Percentiles rank a stretch among this genome's conserved stretches.
Conservation (phyloP, 768 basidiomycete genomes). For the Mycena polygramma region DNA sequence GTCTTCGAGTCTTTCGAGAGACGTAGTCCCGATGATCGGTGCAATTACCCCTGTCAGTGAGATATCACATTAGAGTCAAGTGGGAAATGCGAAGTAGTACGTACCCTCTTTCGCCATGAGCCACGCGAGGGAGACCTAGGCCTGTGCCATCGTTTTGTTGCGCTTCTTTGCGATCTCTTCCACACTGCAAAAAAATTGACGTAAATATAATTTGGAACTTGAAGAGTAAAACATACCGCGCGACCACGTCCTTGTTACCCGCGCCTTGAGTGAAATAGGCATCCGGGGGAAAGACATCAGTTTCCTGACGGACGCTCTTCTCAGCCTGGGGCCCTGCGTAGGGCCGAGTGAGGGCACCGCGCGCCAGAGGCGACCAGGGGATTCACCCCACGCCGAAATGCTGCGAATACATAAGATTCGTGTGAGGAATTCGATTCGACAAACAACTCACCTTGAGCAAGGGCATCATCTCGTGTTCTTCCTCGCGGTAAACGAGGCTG, state of each 20-base stretch:
- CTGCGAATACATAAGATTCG: constrained; percentile 29
- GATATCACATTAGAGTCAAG: not conserved
- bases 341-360: not conserved
- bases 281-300: not conserved
- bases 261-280: constrained; percentile 4
- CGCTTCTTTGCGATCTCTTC: constrained; percentile 54
- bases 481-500: constrained; percentile 68
- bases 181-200: constrained; percentile 39
- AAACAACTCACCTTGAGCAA: constrained; percentile 41
- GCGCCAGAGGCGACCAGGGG: constrained; percentile 8
- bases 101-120: constrained; percentile 26
- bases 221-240: constrained; percentile 6
- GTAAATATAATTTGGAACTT: constrained; percentile 13
- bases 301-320: not conserved
- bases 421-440: not conserved
- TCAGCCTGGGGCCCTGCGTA: not conserved
- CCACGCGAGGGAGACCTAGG: constrained; percentile 59
- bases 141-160: constrained; percentile 58
- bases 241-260: constrained; percentile 6
- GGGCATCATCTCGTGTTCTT: constrained; percentile 71
- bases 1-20: constrained; percentile 52
- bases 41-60: constrained; percentile 52
- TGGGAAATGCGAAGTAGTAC: no score
- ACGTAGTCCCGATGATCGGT: constrained; percentile 61
- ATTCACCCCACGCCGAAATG: constrained; percentile 56